phyloP scores from a whole-genome alignment of 495 filamentous ascomycete species.

The Chlorociboria aeruginascens region DNA sequence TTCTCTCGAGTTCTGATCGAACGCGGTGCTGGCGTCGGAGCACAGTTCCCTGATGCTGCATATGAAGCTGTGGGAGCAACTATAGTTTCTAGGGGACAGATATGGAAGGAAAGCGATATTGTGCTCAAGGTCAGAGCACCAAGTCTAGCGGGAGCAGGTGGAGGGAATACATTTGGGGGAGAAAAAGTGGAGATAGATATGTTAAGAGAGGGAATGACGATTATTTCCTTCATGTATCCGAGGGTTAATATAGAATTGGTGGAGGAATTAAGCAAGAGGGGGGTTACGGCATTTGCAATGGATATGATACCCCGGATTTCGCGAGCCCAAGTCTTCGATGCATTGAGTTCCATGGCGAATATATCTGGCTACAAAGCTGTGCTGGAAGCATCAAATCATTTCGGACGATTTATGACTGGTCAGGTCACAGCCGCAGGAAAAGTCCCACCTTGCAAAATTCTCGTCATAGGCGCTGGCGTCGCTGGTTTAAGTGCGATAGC shows the following conservation, averaged over 20 bases:
- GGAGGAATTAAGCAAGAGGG: conserved; percentile 49
- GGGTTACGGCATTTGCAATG: conserved; percentile 66
- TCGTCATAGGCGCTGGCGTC: conserved; percentile 75
- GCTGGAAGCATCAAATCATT: conserved; percentile 69
- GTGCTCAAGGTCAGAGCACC: conserved; percentile 69
- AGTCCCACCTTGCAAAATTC: conserved; percentile 67
- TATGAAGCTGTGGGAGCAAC: conserved; percentile 64
- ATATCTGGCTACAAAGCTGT: conserved; percentile 82
- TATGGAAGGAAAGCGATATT: conserved; percentile 63
- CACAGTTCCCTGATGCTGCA: conserved; percentile 58
- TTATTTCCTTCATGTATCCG: conserved; percentile 68
- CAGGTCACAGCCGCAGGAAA: conserved; percentile 70
- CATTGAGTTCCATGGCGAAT: conserved; percentile 75
- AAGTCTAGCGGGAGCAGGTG: conserved; percentile 17
- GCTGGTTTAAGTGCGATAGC: conserved; percentile 73
- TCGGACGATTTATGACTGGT: conserved; percentile 70
- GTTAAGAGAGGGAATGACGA: conserved; percentile 48
- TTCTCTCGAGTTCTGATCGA: conserved; percentile 63
- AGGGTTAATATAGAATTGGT: conserved; percentile 58
- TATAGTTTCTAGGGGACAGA: conserved; percentile 43
- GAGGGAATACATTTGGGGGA: conserved; percentile 16
- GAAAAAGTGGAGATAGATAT: conserved; percentile 42
- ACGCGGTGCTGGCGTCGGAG: conserved; percentile 58
- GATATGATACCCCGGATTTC: conserved; percentile 77
- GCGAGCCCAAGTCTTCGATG: conserved; percentile 70